These are phyloP conservation scores for Amphibolis antarctica DNA, from an alignment of 106 monocot genomes.

Conservation along the genomic window DNA sequence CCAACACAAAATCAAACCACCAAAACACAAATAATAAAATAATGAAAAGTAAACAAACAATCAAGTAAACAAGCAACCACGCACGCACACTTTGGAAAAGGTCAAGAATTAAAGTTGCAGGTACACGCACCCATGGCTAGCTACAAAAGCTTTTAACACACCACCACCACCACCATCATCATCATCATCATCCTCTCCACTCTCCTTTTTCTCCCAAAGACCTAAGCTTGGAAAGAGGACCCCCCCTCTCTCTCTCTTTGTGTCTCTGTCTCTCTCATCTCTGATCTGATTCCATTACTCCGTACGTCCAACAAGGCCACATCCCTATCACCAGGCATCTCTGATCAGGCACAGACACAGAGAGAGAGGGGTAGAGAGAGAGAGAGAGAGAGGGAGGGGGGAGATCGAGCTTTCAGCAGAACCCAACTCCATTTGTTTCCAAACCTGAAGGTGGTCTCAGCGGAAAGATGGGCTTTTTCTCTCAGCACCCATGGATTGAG, in stretches of 20 bases:
- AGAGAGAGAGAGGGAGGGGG: neutral
- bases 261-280: no score
- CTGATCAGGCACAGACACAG: no score
- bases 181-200: neutral
- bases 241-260: neutral
- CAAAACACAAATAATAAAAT: neutral
- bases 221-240: neutral
- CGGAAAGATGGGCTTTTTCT: conserved; percentile 1
- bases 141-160: no score
- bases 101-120: no score
- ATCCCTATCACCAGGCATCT: no score
- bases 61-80: no score
- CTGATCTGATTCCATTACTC: neutral
- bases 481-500: conserved; percentile 1
- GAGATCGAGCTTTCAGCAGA: neutral
- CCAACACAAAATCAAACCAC: neutral
- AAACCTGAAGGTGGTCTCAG: conserved; percentile 8
- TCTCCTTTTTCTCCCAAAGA: neutral
- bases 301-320: no score
- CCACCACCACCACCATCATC: no score
- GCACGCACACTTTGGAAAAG: no score
- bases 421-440: neutral
- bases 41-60: no score
- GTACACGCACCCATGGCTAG: no score
- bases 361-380: neutral